Evolutionary conservation across 345 rosid species (phyloP).

Genomic region (Ceriops tagal): DNA sequence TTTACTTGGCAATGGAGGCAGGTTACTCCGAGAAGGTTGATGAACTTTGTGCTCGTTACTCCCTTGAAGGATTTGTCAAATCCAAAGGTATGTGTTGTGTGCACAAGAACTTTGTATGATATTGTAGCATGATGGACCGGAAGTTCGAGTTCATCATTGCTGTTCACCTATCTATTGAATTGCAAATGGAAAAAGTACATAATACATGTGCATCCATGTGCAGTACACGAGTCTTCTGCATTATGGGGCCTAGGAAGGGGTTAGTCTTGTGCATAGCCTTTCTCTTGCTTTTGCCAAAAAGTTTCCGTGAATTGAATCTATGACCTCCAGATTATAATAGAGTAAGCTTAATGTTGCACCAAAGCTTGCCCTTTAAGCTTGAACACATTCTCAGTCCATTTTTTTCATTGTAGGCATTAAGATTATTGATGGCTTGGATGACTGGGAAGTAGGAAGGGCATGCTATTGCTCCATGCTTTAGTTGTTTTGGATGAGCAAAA

Average conservation of each 20-base stretch:
- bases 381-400: too few relatives aligned
- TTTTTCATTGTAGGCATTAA: too few relatives aligned
- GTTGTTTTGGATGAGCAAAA: background rate
- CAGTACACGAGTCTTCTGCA: too few relatives aligned
- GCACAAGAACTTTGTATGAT: background rate
- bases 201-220: background rate
- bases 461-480: background rate
- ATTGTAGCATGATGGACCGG: conserved; percentile 6
- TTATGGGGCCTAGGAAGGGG: too few relatives aligned
- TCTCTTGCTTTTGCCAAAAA: too few relatives aligned
- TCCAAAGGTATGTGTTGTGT: conserved; percentile 32
- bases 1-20: conserved; percentile 97
- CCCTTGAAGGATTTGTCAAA: conserved; percentile 69
- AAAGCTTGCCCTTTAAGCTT: too few relatives aligned
- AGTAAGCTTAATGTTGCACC: too few relatives aligned
- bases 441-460: background rate
- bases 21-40: conserved; percentile 91
- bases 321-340: too few relatives aligned
- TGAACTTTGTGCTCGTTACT: conserved; percentile 74
- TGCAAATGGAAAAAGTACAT: background rate
- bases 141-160: conserved; percentile 5
- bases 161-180: background rate
- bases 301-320: too few relatives aligned
- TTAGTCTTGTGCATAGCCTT: too few relatives aligned
- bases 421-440: too few relatives aligned